phyloP scores from a whole-genome alignment of 176 grass and related monocot genomes.

The Dactylis glomerata region DNA sequence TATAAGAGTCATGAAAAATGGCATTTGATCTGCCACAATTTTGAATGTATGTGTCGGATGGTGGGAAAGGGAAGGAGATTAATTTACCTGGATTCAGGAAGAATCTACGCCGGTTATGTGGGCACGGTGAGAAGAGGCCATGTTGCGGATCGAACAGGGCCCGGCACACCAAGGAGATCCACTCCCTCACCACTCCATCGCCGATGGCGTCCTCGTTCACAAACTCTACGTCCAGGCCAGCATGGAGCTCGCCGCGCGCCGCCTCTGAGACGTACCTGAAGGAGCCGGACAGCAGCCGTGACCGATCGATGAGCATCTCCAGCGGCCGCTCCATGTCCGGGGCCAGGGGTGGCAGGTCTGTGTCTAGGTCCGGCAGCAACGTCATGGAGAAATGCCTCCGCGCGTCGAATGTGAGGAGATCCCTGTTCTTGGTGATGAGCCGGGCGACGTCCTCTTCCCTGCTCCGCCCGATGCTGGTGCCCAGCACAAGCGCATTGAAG shows the following conservation, averaged over 20 bases:
- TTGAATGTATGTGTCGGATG: background rate
- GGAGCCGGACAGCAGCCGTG: conserved; percentile 41
- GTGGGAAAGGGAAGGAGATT: background rate
- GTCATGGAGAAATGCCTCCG: conserved; percentile 51
- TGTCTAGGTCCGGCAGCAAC: conserved; percentile 38
- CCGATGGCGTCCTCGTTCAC: conserved; percentile 38
- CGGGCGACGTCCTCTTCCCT: conserved; percentile 16
- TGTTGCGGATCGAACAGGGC: conserved; percentile 45
- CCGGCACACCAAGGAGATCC: conserved; percentile 30
- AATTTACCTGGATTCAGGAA: conserved; percentile 60
- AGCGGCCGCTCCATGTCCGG: background rate
- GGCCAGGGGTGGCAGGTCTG: background rate
- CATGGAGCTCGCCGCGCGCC: conserved; percentile 18
- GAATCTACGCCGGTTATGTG: conserved; percentile 54
- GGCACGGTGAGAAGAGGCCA: conserved; percentile 53
- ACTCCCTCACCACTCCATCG: conserved; percentile 35
- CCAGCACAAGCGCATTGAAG: conserved; percentile 33
- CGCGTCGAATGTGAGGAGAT: conserved; percentile 39
- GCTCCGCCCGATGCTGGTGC: conserved; percentile 11
- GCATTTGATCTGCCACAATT: background rate
- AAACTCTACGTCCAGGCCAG: conserved; percentile 48
- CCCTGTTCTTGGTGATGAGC: conserved; percentile 46
- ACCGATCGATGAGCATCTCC: conserved; percentile 48
- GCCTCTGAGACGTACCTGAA: conserved; percentile 32
- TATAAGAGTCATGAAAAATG: background rate